phyloP scores from a whole-genome alignment of 2,329 filamentous ascomycete species.

The Cercospora sp. region DNA sequence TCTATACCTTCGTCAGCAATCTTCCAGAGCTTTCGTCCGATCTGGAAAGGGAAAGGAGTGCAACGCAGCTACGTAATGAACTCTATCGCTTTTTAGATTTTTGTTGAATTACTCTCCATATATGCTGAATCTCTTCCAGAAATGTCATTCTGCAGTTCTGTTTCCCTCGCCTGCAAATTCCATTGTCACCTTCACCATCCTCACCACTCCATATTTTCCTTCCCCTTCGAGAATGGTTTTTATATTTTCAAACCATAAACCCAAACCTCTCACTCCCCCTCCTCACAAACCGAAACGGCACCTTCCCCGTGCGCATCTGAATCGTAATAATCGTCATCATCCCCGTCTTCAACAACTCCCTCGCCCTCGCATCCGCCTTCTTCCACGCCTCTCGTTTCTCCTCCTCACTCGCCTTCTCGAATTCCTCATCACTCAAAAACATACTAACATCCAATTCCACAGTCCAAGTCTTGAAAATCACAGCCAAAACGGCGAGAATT shows the following conservation, averaged over 20 bases:
- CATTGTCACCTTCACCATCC: not conserved
- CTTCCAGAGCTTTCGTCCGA: not conserved
- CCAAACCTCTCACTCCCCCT: constrained; percentile 68
- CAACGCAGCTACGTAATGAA: not conserved
- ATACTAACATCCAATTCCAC: constrained; percentile 67
- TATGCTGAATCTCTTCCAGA: not conserved
- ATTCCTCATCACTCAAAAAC: constrained; percentile 45
- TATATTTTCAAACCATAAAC: constrained; percentile 17
- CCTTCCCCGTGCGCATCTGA: constrained; percentile 63
- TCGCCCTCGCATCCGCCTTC: constrained; percentile 59
- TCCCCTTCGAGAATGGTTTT: not conserved
- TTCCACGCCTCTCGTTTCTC: constrained; percentile 60
- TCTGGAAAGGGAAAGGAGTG: not conserved
- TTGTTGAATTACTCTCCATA: not conserved
- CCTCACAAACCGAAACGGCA: constrained; percentile 68
- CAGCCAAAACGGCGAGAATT: constrained; percentile 54
- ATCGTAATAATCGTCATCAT: constrained; percentile 68
- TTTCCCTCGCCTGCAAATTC: not conserved
- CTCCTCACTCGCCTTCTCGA: constrained; percentile 44
- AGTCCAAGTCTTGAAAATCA: constrained; percentile 59
- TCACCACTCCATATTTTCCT: not conserved
- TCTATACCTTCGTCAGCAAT: not conserved
- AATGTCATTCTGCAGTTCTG: not conserved
- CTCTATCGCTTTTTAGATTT: not conserved
- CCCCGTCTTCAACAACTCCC: constrained; percentile 54